Conservation (phyloP, 2,329 filamentous ascomycete genomes). For the Venturia aucupariae region DNA sequence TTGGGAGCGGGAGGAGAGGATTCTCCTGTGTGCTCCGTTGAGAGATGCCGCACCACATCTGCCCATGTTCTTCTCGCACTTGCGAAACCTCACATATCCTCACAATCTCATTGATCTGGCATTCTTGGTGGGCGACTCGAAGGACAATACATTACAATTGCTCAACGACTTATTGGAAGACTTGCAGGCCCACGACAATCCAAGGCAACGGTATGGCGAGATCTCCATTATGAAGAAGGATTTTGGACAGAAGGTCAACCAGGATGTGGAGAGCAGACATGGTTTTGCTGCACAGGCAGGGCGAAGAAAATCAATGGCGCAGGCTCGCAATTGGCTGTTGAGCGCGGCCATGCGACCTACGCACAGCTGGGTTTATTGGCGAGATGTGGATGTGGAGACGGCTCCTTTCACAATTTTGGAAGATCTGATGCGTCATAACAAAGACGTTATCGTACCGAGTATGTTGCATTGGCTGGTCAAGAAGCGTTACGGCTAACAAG, state of each 20-base stretch:
- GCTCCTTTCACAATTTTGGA: slow-evolving; percentile 94
- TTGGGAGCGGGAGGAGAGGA: slow-evolving; percentile 94
- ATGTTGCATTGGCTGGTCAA: slow-evolving; percentile 36
- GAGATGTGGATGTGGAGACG: slow-evolving; percentile 96
- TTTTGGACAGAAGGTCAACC: slow-evolving; percentile 94
- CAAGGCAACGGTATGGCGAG: slow-evolving; percentile 79
- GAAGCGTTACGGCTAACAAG: neutral
- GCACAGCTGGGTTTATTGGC: slow-evolving; percentile 99
- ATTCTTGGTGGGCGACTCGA: slow-evolving; percentile 94
- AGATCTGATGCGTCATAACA: slow-evolving; percentile 97
- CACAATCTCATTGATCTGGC: slow-evolving; percentile 94
- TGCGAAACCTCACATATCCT: slow-evolving; percentile 93
- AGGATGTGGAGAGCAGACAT: slow-evolving; percentile 95
- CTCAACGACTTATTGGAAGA: slow-evolving; percentile 66
- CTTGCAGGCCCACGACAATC: slow-evolving; percentile 71
- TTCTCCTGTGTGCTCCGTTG: slow-evolving; percentile 87
- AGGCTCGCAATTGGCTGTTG: slow-evolving; percentile 92
- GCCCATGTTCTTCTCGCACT: slow-evolving; percentile 96
- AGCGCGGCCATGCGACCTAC: slow-evolving; percentile 88
- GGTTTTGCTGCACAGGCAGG: slow-evolving; percentile 94
- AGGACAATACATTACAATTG: slow-evolving; percentile 74
- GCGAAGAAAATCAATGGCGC: slow-evolving; percentile 92
- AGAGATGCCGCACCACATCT: slow-evolving; percentile 88
- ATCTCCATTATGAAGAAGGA: slow-evolving; percentile 98
- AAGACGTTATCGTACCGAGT: slow-evolving; percentile 98